Conservation (phyloP, 1,284 basidiomycete genomes). For the Pholiota adiposa region DNA sequence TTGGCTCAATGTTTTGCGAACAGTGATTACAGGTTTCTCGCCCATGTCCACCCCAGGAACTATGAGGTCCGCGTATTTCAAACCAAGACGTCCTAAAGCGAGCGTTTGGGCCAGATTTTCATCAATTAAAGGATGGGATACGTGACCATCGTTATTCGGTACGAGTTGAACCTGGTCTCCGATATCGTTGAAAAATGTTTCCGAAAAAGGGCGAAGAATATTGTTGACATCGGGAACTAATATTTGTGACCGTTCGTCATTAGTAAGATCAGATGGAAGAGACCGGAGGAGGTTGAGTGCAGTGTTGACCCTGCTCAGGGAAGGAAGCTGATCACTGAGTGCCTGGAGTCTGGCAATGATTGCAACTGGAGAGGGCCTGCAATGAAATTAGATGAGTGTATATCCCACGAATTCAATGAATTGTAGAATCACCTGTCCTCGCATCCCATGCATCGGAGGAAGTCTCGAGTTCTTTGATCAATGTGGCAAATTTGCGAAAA, state of each 20-base stretch:
- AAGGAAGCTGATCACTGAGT: conserved; percentile 18
- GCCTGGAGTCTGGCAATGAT: conserved; percentile 32
- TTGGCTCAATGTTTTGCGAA: conserved; percentile 38
- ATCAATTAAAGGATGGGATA: conserved; percentile 37
- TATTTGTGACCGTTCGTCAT: conserved; percentile 28
- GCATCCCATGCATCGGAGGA: conserved; percentile 41
- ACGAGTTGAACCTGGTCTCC: conserved; percentile 31
- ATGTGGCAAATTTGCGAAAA: conserved; percentile 29
- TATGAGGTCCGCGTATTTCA: conserved; percentile 29
- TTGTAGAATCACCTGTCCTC: conserved; percentile 32
- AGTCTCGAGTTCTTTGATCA: conserved; percentile 15
- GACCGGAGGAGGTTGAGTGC: conserved; percentile 32
- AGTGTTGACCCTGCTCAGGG: conserved; percentile 21
- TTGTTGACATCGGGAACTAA: conserved; percentile 36
- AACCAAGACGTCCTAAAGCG: conserved; percentile 36
- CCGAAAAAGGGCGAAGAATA: conserved; percentile 29
- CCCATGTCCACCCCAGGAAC: conserved; percentile 36
- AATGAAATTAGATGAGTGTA: not conserved
- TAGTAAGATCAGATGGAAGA: conserved; percentile 27
- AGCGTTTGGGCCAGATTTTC: conserved; percentile 36
- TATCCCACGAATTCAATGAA: not conserved
- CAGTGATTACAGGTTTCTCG: conserved; percentile 34
- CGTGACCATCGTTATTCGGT: conserved; percentile 16
- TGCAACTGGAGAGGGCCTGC: conserved; percentile 35
- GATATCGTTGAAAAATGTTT: conserved; percentile 44